phyloP scores from a whole-genome alignment of 257 asterid genomes.

The Plectranthus barbatus region DNA sequence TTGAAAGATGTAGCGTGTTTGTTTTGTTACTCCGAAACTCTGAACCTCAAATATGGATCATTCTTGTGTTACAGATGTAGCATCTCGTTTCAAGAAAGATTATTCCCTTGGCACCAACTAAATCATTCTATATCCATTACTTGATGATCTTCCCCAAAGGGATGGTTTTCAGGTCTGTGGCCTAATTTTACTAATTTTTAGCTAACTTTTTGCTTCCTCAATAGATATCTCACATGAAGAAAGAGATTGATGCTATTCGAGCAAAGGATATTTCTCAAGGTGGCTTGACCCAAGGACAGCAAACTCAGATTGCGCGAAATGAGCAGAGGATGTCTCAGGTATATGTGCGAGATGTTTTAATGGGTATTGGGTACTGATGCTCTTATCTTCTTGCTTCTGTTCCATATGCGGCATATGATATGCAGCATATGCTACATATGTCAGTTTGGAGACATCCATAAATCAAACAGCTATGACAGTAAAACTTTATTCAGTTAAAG shows the following conservation, averaged over 20 bases:
- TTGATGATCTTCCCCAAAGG: slow-evolving; percentile 1
- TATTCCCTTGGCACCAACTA: neutral
- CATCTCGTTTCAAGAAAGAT: neutral
- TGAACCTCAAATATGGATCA: too few relatives aligned
- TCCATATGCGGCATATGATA: too few relatives aligned
- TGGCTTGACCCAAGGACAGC: slow-evolving; percentile 97
- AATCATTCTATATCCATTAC: neutral
- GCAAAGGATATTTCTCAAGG: slow-evolving; percentile 99
- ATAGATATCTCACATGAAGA: slow-evolving; percentile 97
- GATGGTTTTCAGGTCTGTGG: neutral
- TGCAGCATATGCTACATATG: too few relatives aligned
- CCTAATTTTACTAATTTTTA: too few relatives aligned
- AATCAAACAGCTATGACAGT: slow-evolving; percentile 1
- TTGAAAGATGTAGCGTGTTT: too few relatives aligned
- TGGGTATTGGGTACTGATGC: slow-evolving; percentile 1
- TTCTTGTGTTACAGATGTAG: neutral
- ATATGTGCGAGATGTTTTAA: slow-evolving; percentile 9
- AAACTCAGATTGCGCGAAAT: slow-evolving; percentile 99
- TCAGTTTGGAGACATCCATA: neutral
- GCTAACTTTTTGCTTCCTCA: slow-evolving; percentile 4
- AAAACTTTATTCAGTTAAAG: slow-evolving; percentile 2
- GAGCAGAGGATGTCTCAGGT: slow-evolving; percentile 98
- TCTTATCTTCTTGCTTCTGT: slow-evolving; percentile 8
- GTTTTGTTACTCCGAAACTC: too few relatives aligned
- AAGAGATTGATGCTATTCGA: slow-evolving; percentile 97